phyloP scores from a whole-genome alignment of 2,329 filamentous ascomycete genomes.

The Cordyceps militaris region DNA sequence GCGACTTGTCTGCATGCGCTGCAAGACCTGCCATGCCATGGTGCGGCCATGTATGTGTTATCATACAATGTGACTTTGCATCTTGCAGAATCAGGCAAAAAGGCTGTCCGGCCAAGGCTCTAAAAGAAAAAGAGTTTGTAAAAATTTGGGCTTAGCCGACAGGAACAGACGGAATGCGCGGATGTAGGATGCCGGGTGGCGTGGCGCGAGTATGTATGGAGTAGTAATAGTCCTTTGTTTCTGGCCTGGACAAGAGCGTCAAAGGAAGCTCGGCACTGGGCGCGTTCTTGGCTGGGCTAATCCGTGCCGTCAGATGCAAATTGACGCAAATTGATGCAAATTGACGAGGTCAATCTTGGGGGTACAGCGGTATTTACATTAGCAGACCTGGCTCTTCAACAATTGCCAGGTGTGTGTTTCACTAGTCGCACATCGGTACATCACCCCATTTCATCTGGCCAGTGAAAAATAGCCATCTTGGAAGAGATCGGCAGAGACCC shows the following conservation, averaged over 20 bases:
- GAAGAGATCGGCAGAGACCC: neutral
- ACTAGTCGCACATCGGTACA: neutral
- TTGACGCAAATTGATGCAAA: neutral
- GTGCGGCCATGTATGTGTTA: too few relatives aligned
- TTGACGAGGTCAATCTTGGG: too few relatives aligned
- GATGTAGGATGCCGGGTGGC: slow-evolving; percentile 4
- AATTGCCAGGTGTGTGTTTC: too few relatives aligned
- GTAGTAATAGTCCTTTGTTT: neutral
- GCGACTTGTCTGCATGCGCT: too few relatives aligned
- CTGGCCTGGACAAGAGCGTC: neutral
- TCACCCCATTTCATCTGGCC: too few relatives aligned
- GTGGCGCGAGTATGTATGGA: neutral
- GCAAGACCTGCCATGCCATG: too few relatives aligned
- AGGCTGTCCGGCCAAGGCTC: neutral
- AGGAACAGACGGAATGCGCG: slow-evolving; percentile 2
- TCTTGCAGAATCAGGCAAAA: neutral
- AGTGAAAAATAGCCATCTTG: neutral
- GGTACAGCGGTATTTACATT: too few relatives aligned
- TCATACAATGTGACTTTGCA: neutral
- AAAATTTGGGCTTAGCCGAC: neutral
- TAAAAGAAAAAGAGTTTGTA: neutral
- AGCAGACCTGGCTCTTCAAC: too few relatives aligned
- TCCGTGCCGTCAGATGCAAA: neutral
- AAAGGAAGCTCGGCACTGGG: neutral
- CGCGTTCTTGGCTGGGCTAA: neutral